Evolutionary conservation across 2,329 filamentous ascomycete genomes (phyloP), one percentile per base, ranked within the genome.

Genomic region (Fusarium clavum): DNA sequence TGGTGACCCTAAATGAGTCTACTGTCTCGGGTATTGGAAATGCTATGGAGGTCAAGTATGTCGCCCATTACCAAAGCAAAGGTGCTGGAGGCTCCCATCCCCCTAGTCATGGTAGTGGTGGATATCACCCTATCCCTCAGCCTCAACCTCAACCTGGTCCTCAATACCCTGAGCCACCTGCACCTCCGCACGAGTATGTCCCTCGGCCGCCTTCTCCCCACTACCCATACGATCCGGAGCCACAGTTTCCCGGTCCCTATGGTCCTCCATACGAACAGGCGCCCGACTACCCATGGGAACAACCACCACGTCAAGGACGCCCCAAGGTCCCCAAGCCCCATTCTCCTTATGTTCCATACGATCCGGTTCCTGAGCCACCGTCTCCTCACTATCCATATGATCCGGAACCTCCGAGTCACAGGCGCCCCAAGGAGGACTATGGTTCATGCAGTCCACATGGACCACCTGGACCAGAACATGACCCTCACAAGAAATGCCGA

Each of bases 11-110:
- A 83, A 83, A 84, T 64, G 70, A 44, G 7, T 62, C 69, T n/a
- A 87, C 85, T 0, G 45, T 64, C 1, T 83, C 81, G 38, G 80
- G 83, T 24, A 81, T 74, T 27, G 81, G 78, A 22, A 80, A 75
- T 70, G 82, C 83, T 75, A 83, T 86, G 80, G 83, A 85, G 75
- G 80, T 85, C 30, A 79, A 79, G 41, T 85, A 86, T 63, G 82
- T 85, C 13, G 82, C 81, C 11, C 79, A 82, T 12, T 81, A 77
- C 18, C 25, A 32, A 14, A 38, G 34, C 0, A 3, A 38, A 11
- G 34, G 34, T 38, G 18, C 10, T n/a, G 34, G 34, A 38, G 18
- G 34, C 18, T 38, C 34, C n/a, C 34, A 10, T 1, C 34, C 34
- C 6, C 34, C 34, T 40, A n/a, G 24, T 20, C 18, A n/a, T 12